Evolutionary conservation across 2,329 filamentous ascomycete species (phyloP).

Genomic region (Epichloe gansuensis): DNA sequence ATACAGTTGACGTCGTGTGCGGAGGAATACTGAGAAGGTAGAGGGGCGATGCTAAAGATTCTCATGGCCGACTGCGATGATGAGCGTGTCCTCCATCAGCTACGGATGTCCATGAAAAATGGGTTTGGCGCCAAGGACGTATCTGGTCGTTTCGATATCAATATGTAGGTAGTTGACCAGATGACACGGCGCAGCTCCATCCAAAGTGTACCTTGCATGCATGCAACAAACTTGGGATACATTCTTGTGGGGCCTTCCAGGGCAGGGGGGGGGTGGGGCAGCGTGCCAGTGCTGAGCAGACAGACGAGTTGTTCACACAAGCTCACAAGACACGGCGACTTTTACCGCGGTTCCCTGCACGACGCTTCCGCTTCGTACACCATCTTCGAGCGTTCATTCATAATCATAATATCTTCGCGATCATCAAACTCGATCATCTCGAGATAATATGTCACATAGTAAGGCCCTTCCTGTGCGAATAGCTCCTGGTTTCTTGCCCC

Average conservation of each 20-base stretch:
- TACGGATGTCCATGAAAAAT: neutral
- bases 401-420: neutral
- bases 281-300: too few species aligned
- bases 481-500: neutral
- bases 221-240: too few species aligned
- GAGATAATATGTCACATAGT: constrained; percentile 36
- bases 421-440: neutral
- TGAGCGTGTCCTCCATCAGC: neutral
- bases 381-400: neutral
- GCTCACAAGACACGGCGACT: too few species aligned
- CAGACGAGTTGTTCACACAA: too few species aligned
- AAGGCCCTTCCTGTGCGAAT: constrained; percentile 12
- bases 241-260: neutral
- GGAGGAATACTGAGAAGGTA: neutral
- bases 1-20: neutral
- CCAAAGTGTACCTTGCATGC: too few species aligned
- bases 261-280: neutral
- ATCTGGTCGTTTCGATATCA: neutral
- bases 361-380: neutral
- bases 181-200: neutral
- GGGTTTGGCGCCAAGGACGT: neutral
- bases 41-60: neutral
- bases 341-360: neutral
- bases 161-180: neutral
- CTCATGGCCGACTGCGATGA: neutral